Conservation (phyloP, 208 protist species). For the Zelonia costaricensis region DNA sequence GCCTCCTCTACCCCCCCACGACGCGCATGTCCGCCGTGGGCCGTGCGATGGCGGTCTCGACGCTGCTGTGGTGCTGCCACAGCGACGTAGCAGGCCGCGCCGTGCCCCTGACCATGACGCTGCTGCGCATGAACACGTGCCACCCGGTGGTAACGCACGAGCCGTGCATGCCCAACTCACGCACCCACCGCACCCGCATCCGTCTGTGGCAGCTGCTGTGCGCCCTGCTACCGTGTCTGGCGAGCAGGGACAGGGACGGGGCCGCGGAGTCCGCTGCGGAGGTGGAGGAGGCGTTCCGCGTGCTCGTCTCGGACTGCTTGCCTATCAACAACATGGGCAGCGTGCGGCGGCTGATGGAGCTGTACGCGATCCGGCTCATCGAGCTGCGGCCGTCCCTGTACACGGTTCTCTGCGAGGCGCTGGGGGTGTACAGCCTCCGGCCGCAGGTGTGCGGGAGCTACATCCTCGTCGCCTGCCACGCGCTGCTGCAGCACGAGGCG, state of each 20-base stretch:
- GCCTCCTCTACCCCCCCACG: slow-evolving; percentile 68
- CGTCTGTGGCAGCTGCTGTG: slow-evolving; percentile 89
- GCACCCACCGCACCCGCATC: slow-evolving; percentile 80
- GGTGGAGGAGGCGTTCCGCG: slow-evolving; percentile 42
- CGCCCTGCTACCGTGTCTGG: slow-evolving; percentile 64
- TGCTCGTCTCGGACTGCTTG: slow-evolving; percentile 51
- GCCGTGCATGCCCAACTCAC: slow-evolving; percentile 92
- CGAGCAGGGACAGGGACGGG: slow-evolving; percentile 12
- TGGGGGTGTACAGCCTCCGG: slow-evolving; percentile 61
- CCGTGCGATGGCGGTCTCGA: slow-evolving; percentile 64
- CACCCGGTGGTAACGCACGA: slow-evolving; percentile 61
- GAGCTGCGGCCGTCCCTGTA: slow-evolving; percentile 61
- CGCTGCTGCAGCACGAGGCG: slow-evolving; percentile 52
- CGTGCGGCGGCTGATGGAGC: slow-evolving; percentile 88
- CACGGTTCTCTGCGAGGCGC: slow-evolving; percentile 41
- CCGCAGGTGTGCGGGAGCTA: slow-evolving; percentile 87
- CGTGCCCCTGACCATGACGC: slow-evolving; percentile 39
- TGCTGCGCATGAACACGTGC: slow-evolving; percentile 70
- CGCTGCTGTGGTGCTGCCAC: slow-evolving; percentile 67
- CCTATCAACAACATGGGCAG: slow-evolving; percentile 88
- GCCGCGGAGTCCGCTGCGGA: slow-evolving; percentile 10
- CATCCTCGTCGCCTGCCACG: slow-evolving; percentile 72
- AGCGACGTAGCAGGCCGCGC: slow-evolving; percentile 20
- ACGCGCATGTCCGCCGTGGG: slow-evolving; percentile 72
- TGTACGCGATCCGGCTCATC: slow-evolving; percentile 74